Conservation (phyloP, 768 basidiomycete genomes). For the Phylloporus rhodoxanthus region DNA sequence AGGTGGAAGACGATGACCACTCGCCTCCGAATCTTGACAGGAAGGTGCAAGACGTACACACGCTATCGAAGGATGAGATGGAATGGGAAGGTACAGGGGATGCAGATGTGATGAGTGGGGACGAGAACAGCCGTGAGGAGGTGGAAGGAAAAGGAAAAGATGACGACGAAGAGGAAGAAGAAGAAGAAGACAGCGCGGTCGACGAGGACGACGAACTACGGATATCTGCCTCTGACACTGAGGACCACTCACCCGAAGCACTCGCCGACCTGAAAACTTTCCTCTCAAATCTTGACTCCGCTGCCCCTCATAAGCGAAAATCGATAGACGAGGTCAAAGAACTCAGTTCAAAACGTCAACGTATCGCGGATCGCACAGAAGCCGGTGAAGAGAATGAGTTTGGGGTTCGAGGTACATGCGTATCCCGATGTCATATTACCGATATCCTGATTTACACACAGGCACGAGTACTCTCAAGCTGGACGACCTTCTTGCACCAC, state of each 20-base stretch:
- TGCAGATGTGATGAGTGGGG: slow-evolving; percentile 30
- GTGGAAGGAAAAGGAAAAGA: slow-evolving; percentile 30
- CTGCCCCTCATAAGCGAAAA: slow-evolving; percentile 55
- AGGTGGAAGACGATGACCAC: slow-evolving; percentile 20
- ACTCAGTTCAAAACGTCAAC: slow-evolving; percentile 45
- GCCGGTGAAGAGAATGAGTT: slow-evolving; percentile 82
- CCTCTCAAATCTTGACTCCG: slow-evolving; percentile 57
- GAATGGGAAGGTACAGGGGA: slow-evolving; percentile 21
- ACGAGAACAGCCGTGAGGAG: slow-evolving; percentile 33
- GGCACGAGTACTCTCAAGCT: slow-evolving; percentile 50
- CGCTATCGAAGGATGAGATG: slow-evolving; percentile 39
- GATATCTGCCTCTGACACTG: slow-evolving; percentile 43
- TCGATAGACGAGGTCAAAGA: slow-evolving; percentile 21
- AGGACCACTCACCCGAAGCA: slow-evolving; percentile 48
- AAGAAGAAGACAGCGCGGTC: slow-evolving; percentile 29
- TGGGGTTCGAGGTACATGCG: slow-evolving; percentile 44
- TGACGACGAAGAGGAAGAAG: not conserved
- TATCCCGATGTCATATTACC: not conserved
- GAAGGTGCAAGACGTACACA: slow-evolving; percentile 33
- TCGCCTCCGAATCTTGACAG: slow-evolving; percentile 6
- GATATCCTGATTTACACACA: not conserved
- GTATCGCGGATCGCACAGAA: slow-evolving; percentile 67
- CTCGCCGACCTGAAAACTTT: slow-evolving; percentile 68
- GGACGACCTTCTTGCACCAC: slow-evolving; percentile 72
- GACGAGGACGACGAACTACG: slow-evolving; percentile 41